phyloP scores from a whole-genome alignment of 306 rosid species.

The Pueraria montana region DNA sequence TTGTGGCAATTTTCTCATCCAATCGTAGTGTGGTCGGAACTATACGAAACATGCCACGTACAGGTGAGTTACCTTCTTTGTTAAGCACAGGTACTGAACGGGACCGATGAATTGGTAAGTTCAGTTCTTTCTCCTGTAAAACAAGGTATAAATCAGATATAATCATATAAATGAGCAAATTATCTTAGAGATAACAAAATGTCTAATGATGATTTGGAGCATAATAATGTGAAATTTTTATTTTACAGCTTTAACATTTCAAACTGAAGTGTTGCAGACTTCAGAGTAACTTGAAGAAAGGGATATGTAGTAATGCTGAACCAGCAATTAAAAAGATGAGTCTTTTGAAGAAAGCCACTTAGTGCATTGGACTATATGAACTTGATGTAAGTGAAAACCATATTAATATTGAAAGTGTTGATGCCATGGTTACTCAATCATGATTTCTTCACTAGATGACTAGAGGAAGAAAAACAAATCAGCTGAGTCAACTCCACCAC shows the following conservation, averaged over 20 bases:
- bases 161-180: constrained; percentile 7
- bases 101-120: constrained; percentile 57
- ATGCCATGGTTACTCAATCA: constrained; percentile 25
- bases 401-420: not conserved
- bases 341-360: constrained; percentile 11
- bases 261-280: not conserved
- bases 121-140: constrained; percentile 62
- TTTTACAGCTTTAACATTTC: not conserved
- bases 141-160: constrained; percentile 39
- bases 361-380: constrained; percentile 2
- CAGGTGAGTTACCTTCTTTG: constrained; percentile 43
- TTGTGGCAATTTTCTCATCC: constrained; percentile 46
- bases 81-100: constrained; percentile 48
- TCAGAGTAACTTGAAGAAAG: not conserved
- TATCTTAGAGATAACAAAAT: constrained; percentile 6
- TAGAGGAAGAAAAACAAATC: constrained; percentile 20
- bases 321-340: not conserved
- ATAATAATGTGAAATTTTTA: not conserved
- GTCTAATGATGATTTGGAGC: constrained; percentile 10
- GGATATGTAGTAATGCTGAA: not conserved
- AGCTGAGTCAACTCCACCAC: not conserved
- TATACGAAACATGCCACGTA: constrained; percentile 51
- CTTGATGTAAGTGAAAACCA: not conserved
- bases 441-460: not conserved
- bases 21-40: constrained; percentile 32